Percentiles rank a stretch among this genome's conserved stretches.
Conservation (phyloP, 768 basidiomycete genomes). For the Rhodotorula graminis region DNA sequence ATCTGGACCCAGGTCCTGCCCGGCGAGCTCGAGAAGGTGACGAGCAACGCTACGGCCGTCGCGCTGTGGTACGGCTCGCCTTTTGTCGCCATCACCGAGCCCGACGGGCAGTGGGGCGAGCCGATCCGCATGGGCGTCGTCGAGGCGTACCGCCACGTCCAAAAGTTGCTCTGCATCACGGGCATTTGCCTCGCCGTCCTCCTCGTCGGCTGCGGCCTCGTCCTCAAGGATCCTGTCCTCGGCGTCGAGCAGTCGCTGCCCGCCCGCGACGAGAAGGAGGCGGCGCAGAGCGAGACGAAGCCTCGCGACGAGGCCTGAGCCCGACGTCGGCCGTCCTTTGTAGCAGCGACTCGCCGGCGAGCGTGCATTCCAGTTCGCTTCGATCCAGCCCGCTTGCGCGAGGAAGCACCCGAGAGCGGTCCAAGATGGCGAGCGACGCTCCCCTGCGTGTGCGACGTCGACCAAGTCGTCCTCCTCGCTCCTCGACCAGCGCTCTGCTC, state of each 20-base stretch:
- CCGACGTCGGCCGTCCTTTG: no score
- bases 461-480: no score
- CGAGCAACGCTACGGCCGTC: not conserved
- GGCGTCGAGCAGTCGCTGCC: constrained; percentile 25
- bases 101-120: constrained; percentile 22
- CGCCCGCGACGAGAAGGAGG: not conserved
- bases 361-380: no score
- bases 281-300: not conserved
- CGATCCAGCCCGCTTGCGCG: no score
- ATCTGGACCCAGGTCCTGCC: constrained; percentile 44
- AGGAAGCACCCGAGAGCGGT: no score
- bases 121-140: constrained; percentile 26
- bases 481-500: no score
- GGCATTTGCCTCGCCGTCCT: constrained; percentile 18
- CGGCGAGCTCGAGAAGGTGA: constrained; percentile 5
- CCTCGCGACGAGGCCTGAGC: not conserved
- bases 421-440: no score
- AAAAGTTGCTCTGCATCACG: constrained; percentile 33
- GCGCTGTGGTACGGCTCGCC: constrained; percentile 32
- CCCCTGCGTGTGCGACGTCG: no score
- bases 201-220: not conserved
- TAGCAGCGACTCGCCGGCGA: no score
- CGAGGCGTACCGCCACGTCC: constrained; percentile 29
- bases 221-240: constrained; percentile 17
- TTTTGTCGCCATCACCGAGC: constrained; percentile 28